phyloP scores from a whole-genome alignment of 352 stramenopile species.

The Phytophthora tubulina region DNA sequence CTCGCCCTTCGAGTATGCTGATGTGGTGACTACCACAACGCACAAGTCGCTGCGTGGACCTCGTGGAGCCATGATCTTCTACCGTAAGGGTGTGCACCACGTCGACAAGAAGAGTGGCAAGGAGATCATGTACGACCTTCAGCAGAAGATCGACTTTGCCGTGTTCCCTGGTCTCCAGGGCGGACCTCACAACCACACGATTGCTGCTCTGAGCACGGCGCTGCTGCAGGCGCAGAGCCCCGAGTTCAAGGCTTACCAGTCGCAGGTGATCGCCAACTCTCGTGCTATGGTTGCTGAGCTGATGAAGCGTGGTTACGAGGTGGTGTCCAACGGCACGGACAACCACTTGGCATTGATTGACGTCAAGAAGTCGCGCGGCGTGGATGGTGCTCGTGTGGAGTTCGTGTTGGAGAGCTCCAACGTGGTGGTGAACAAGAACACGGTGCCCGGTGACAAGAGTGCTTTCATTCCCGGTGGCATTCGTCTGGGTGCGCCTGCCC shows the following conservation, averaged over 20 bases:
- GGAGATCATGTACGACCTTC: constrained; percentile 94
- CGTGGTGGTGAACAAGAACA: constrained; percentile 99
- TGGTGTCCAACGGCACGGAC: constrained; percentile 98
- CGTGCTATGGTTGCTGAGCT: constrained; percentile 92
- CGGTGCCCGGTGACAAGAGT: constrained; percentile 97
- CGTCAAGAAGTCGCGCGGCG: constrained; percentile 94
- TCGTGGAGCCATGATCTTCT: constrained; percentile 99
- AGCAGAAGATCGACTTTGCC: constrained; percentile 99
- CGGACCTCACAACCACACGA: constrained; percentile 99
- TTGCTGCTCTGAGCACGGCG: constrained; percentile 98
- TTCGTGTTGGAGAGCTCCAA: constrained; percentile 96
- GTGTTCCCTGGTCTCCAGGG: constrained; percentile 99
- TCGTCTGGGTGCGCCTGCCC: constrained; percentile 95
- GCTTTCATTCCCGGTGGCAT: constrained; percentile 97
- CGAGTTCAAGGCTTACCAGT: constrained; percentile 98
- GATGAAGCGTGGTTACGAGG: constrained; percentile 92
- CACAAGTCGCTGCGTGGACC: constrained; percentile 99
- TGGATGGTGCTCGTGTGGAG: constrained; percentile 97
- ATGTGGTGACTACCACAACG: constrained; percentile 99
- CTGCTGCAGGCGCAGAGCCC: constrained; percentile 96
- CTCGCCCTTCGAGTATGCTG: constrained; percentile 97
- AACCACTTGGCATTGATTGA: constrained; percentile 99
- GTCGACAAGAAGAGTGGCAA: constrained; percentile 97
- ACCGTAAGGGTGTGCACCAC: constrained; percentile 94
- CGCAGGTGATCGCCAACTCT: constrained; percentile 95